Conservation (phyloP, 306 rosid genomes). For the Elaeagnus macrophylla region DNA sequence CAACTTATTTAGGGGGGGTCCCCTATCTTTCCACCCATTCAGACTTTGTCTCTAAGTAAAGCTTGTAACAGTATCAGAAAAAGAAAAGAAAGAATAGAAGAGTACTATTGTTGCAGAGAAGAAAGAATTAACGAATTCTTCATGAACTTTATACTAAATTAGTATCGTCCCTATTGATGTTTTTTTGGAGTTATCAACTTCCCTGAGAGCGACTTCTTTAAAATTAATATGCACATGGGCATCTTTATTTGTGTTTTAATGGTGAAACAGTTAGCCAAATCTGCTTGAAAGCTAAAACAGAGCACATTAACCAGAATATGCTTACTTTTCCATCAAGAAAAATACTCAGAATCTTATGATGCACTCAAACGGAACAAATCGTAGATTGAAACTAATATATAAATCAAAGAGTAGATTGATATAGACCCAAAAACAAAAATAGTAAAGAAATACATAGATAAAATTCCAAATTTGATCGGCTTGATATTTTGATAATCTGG, state of each 20-base stretch:
- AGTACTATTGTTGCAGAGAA: slow-evolving; percentile 22
- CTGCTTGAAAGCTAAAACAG: slow-evolving; percentile 39
- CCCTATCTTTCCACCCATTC: too few relatives aligned
- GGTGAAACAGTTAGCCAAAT: slow-evolving; percentile 28
- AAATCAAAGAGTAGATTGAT: too few relatives aligned
- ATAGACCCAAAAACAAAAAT: too few relatives aligned
- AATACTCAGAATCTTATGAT: neutral
- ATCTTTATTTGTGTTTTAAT: neutral
- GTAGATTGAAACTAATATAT: too few relatives aligned
- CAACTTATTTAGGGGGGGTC: too few relatives aligned
- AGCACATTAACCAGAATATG: slow-evolving; percentile 41
- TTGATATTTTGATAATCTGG: too few relatives aligned
- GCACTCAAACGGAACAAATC: neutral
- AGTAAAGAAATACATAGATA: too few relatives aligned
- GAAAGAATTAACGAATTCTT: slow-evolving; percentile 33
- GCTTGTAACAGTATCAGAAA: slow-evolving; percentile 15
- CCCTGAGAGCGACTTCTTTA: slow-evolving; percentile 21
- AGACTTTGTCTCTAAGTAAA: neutral
- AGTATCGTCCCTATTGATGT: slow-evolving; percentile 20
- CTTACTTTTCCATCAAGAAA: neutral
- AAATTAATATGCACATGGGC: neutral
- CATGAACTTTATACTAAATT: slow-evolving; percentile 40
- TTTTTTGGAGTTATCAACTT: slow-evolving; percentile 38
- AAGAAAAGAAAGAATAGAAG: slow-evolving; percentile 12
- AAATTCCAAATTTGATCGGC: too few relatives aligned